These are phyloP conservation scores for Globisporangium cylindrosporum DNA, from an alignment of 352 stramenopile species.

Conservation along the genomic window DNA sequence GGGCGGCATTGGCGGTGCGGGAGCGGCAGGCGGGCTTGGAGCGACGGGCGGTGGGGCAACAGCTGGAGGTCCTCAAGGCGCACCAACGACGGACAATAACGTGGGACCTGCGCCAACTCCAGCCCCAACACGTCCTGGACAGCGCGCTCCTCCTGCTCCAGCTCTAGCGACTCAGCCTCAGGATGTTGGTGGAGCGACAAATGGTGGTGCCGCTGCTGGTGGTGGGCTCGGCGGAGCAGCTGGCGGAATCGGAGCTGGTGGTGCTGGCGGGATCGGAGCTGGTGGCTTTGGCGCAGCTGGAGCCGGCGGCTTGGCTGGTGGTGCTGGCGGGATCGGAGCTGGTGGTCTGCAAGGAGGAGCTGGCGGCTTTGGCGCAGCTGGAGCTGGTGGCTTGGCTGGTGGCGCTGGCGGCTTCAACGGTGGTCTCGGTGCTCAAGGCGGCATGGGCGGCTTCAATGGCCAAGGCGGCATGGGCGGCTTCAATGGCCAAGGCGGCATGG, in stretches of 20 bases:
- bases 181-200: not conserved
- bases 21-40: not conserved
- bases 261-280: not conserved
- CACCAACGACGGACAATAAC: not conserved
- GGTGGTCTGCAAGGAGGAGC: not conserved
- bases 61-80: not conserved
- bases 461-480: not conserved
- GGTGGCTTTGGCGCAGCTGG: not conserved
- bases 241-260: not conserved
- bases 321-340: not conserved
- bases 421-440: not conserved
- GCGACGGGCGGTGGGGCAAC: not conserved
- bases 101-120: not conserved
- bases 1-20: not conserved
- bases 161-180: not conserved
- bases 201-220: not conserved
- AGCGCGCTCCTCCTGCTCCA: not conserved
- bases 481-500: not conserved
- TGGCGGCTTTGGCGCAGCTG: not conserved
- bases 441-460: not conserved
- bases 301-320: not conserved
- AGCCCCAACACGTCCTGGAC: constrained; percentile 7
- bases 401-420: constrained; percentile 4
- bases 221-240: too few relatives aligned
- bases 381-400: not conserved